phyloP scores from a whole-genome alignment of 805 yeast genomes.

The Nakazawaea laoshanensis region DNA sequence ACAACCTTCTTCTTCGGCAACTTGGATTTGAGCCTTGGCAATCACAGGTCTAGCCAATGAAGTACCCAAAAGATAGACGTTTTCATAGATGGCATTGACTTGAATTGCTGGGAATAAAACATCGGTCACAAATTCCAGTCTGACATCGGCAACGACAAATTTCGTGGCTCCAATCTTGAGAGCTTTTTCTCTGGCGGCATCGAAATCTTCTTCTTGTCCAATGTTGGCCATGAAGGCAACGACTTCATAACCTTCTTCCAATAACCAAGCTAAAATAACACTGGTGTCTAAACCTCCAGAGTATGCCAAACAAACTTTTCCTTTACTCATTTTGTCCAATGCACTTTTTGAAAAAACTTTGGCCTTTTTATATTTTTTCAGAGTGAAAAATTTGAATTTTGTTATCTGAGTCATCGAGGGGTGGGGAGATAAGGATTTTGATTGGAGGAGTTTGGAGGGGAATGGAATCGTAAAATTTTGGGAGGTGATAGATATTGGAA shows the following conservation, averaged over 20 bases:
- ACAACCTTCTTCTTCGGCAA: conserved; percentile 96
- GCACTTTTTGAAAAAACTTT: no score
- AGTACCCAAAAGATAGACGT: conserved; percentile 93
- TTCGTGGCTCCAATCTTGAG: conserved; percentile 95
- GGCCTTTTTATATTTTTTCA: no score
- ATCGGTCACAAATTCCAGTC: conserved; percentile 89
- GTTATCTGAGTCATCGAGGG: no score
- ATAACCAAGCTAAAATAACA: conserved; percentile 93
- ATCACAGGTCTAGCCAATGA: conserved; percentile 98
- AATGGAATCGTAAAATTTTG: no score
- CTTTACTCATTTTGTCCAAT: conserved; percentile 87
- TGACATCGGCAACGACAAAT: conserved; percentile 88
- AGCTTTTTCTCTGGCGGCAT: conserved; percentile 94
- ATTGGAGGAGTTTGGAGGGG: no score
- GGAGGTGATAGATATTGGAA: no score
- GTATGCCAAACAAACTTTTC: conserved; percentile 98
- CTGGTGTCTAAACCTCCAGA: conserved; percentile 99
- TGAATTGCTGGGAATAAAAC: conserved; percentile 96
- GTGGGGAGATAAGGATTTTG: no score
- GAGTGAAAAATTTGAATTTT: no score
- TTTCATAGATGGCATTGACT: conserved; percentile 96
- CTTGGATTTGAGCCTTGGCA: conserved; percentile 96
- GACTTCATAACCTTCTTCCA: conserved; percentile 97
- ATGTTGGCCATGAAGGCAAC: conserved; percentile 97
- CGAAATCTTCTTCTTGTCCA: conserved; percentile 99